Evolutionary conservation across 148 eudicot genomes (phyloP).

Genomic region (Vaccinium myrtillus): DNA sequence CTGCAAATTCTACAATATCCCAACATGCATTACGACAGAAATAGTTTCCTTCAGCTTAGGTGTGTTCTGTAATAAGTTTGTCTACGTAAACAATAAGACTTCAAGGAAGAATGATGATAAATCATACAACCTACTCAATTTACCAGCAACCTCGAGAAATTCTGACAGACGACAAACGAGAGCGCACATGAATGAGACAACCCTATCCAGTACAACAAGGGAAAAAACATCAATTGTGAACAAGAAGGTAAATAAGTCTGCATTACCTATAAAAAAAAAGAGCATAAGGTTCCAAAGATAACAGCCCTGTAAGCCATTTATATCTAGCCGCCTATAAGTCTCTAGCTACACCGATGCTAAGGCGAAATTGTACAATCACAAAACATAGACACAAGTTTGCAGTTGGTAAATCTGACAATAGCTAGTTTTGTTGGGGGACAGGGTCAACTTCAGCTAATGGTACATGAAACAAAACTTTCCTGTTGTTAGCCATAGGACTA

Average conservation of each 20-base stretch:
- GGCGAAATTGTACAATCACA: neutral
- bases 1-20: conserved; percentile 96
- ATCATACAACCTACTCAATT: conserved; percentile 16
- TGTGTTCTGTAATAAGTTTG: conserved; percentile 45
- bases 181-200: conserved; percentile 81
- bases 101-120: conserved; percentile 2
- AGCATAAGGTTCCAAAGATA: neutral
- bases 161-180: conserved; percentile 50
- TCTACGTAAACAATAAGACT: neutral
- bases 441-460: neutral
- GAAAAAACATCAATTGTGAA: neutral
- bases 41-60: conserved; percentile 74
- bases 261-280: neutral
- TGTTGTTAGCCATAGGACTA: neutral
- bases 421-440: neutral
- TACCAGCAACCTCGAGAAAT: conserved; percentile 88
- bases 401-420: neutral
- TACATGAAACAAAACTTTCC: neutral
- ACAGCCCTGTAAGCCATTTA: neutral
- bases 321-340: neutral
- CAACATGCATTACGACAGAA: conserved; percentile 99
- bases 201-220: conserved; percentile 45
- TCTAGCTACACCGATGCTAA: neutral
- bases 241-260: neutral
- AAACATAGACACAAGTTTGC: neutral